Base-by-base conservation (phyloP, 83 land plant genomes). In the Picea engelmannii region DNA sequence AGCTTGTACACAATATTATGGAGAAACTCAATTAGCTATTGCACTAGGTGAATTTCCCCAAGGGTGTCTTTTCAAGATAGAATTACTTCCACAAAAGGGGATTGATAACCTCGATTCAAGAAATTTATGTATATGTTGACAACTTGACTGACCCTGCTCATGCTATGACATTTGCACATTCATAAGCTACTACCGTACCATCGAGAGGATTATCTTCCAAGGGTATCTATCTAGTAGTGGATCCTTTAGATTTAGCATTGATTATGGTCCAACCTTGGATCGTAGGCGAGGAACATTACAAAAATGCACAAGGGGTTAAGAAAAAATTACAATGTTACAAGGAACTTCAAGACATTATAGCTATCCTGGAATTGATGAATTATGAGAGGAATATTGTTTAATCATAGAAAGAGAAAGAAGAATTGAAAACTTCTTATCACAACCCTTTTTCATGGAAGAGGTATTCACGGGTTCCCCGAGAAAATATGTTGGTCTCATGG, bases 321-420 rank as follows among this genome's bases (percentile, higher is more conserved):
- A 11, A 58, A 79, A n/a, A 18, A 16, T 62, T 58, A 21, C 64
- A 58, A 62, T n/a, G 17, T 27, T 58, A 70, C 74, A 70, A 6
- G 38, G 74, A 70, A 70, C 74, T 70, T 70, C 74, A 70, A 24
- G 74, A 70, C 74, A 25, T 70, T 70, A 70, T 70, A 70, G 74
- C n/a, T 70, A 70, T 70, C 20, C 74, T 70, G 2, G 25, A 70
- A 11, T 70, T 3, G 74, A 70, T 12, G n/a, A 70, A 70, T 70
- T 70, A 6, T 70, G 4, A 24, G 38, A 35, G 38, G 38, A 35
- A 35, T 35, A 35, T 35, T 35, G 38, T 2, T 35, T 35, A 35
- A 35, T 20, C 27, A 4, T 70, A 70, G 74, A 11, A 70, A 70
- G n/a, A 70, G 74, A 11, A 70, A 15, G 64, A 62, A 62, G 4